Evolutionary conservation across 139 green algal genomes (phyloP).

Genomic region (Chlorella sp.): DNA sequence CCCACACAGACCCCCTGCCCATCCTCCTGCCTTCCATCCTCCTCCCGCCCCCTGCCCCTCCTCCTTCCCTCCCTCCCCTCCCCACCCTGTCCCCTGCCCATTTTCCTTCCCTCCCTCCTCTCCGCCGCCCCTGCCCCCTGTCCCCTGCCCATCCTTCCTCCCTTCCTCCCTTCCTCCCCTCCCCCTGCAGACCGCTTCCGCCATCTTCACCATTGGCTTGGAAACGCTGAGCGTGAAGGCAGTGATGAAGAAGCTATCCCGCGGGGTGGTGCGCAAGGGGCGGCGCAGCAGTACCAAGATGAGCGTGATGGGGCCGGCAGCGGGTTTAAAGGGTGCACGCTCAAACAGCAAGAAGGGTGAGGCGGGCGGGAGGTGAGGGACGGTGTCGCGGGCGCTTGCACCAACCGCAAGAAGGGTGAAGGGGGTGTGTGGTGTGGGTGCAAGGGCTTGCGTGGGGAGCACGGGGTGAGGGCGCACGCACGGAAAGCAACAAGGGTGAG

Average conservation of each 20-base stretch:
- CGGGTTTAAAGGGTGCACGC: not conserved
- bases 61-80: not conserved
- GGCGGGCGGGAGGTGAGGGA: not conserved
- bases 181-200: not conserved
- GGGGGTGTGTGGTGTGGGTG: not conserved
- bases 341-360: not conserved
- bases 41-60: too few species aligned
- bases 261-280: constrained; percentile 19
- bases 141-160: not conserved
- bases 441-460: too few species aligned
- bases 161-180: too few species aligned
- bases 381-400: too few species aligned
- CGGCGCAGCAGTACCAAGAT: not conserved
- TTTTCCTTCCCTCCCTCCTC: not conserved
- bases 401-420: not conserved
- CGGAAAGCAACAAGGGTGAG: too few species aligned
- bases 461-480: too few species aligned
- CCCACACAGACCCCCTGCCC: too few species aligned
- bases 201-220: constrained; percentile 19
- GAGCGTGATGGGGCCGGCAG: not conserved
- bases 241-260: constrained; percentile 45
- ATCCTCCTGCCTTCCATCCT: not conserved
- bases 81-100: not conserved
- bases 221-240: constrained; percentile 34
- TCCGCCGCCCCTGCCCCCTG: too few species aligned